Evolutionary conservation across 257 asterid species (phyloP), one percentile per base, ranked within the genome.

Genomic region (Forsythia viridissima): DNA sequence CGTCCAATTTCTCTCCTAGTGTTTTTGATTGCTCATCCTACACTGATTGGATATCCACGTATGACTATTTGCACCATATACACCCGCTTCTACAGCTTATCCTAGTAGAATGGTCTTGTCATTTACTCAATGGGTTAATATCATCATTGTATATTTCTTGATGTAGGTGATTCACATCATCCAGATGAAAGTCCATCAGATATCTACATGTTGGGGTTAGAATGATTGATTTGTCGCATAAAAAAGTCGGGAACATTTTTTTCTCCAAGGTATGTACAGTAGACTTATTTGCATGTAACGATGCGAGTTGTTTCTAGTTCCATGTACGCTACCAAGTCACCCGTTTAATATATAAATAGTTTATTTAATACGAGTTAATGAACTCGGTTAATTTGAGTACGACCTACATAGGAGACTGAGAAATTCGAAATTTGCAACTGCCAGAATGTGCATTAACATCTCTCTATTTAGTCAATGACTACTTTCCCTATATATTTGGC

Each of bases 51-150:
- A 51, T 20, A 21, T 34, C 70, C 48, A 71, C 72, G 73, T 72
- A 43, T 40, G 76, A 79, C 41, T 79, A 74, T 43, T 68, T 52
- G 65, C 66, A 34, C 42, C 4, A n/a, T 42, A 67, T 55, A 39
- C 71, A 39, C 48, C 6, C 46, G 46, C 55, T 6, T 12, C 74
- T 12, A 16, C 38, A 36, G 77, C 46, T 42, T 5, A 42, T 43
- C 34, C 8, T 61, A n/a, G 40, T 16, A 15, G 59, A 24, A 10
- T 21, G 21, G 20, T 24, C 10, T 75, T 40, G 46, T 46, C 18
- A 38, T 3, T 12, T 48, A 48, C 59, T 15, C 15, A 15, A 51
- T 70, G 30, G 42, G 80, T 20, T 20, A 65, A 10, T 34, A 36
- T 6, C n/a, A 48, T 48, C 59, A 48, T 48, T 48, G 15, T 48